phyloP scores from a whole-genome alignment of 2,329 filamentous ascomycete species.

The Volutella citrinella region DNA sequence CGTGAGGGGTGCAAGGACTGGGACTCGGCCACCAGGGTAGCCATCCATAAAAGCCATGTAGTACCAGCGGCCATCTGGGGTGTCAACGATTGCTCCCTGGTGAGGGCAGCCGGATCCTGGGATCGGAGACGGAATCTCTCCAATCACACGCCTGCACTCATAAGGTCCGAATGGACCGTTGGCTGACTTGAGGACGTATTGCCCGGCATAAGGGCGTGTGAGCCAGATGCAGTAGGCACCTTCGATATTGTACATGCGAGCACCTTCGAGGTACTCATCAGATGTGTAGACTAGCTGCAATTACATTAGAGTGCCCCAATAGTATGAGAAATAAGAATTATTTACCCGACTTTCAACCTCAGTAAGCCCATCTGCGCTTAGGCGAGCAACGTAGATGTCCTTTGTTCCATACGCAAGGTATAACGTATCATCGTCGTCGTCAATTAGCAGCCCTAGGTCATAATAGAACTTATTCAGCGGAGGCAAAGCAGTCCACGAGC shows the following conservation, averaged over 20 bases:
- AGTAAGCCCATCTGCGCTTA: constrained; percentile 44
- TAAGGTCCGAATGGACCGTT: constrained; percentile 48
- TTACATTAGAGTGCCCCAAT: not conserved
- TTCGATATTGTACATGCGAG: constrained; percentile 53
- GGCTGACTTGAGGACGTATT: constrained; percentile 45
- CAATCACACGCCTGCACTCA: constrained; percentile 38
- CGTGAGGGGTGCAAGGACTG: constrained; percentile 52
- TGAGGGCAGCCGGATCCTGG: constrained; percentile 42
- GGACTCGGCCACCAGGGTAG: constrained; percentile 55
- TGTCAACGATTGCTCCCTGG: constrained; percentile 55
- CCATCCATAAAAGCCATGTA: constrained; percentile 54
- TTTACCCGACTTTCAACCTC: constrained; percentile 43
- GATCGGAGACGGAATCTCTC: constrained; percentile 39
- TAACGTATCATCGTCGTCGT: constrained; percentile 54
- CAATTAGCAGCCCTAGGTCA: constrained; percentile 52
- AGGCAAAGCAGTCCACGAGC: constrained; percentile 39
- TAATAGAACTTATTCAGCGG: constrained; percentile 54
- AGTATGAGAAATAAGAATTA: constrained; percentile 10
- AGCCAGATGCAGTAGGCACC: constrained; percentile 53
- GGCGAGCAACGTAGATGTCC: constrained; percentile 47
- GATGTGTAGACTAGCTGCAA: constrained; percentile 1
- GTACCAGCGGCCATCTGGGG: constrained; percentile 51
- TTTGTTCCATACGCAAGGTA: constrained; percentile 54
- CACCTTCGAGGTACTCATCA: constrained; percentile 41
- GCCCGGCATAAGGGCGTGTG: constrained; percentile 40